Base-by-base conservation (phyloP, 768 basidiomycete species). In the Kwoniella newhampshirensis region DNA sequence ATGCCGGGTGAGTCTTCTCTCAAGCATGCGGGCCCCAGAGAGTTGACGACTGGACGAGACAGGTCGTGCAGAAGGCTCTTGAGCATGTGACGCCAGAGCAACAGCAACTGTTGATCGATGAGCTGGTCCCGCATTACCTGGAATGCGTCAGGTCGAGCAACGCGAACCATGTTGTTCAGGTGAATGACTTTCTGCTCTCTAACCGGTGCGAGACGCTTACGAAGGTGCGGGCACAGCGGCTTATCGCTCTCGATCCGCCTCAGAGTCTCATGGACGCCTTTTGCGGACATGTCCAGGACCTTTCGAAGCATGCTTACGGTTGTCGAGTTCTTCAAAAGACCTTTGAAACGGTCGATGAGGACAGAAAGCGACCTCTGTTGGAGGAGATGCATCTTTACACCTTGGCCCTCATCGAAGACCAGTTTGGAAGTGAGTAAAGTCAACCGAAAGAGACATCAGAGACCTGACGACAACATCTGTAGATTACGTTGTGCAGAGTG, bases 311-410 rank as follows among this genome's bases (percentile, higher is more conserved):
- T 71, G 85, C 90, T 0, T 96, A 90, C 66, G 93, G 93, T 1
- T 98, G 94, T 71, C 86, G 94, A 11, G 94, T 98, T 21, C 81
- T 98, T 28, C 94, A 97, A 75, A 83, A 91, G 54, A 91, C 89
- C 73, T 84, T 98, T 50, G 90, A 94, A 74, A 84, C 90, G 72
- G 80, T 94, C 23, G 83, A 88, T 0, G 81, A 84, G 23, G 82
- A 82, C 9, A 82, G 85, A 42, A 86, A 83, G 0, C 82, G 86
- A 49, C 81, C 83, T 0, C 78, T 98, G 28, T 79, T 96, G 67
- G 87, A 91, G 45, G 92, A 96, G 72, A 77, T 98, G 51, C 87
- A 88, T 68, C 81, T 81, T 25, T 83, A 84, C 67, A 83, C 86
- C 28, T 77, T 82, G 57, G 81, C 81, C 49, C 79, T 98, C 39